Conservation (phyloP, 345 rosid species). For the Murraya paniculata region DNA sequence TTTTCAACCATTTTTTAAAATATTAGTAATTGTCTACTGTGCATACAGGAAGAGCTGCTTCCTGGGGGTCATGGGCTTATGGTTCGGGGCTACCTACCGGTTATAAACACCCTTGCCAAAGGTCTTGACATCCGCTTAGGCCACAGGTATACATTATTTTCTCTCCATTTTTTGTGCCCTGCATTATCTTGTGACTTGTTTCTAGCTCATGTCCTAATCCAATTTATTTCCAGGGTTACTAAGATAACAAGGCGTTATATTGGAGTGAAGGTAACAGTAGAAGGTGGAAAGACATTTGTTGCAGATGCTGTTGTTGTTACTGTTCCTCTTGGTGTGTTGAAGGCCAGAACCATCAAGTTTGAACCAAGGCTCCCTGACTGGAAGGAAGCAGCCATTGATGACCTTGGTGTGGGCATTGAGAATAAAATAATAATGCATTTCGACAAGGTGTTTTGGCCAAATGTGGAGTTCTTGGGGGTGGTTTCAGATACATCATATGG, state of each 20-base stretch:
- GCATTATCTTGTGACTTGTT: not conserved
- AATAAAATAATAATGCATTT: constrained; percentile 82
- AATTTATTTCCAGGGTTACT: constrained; percentile 53
- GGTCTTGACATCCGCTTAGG: constrained; percentile 83
- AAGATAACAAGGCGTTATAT: constrained; percentile 59
- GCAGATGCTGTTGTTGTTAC: constrained; percentile 86
- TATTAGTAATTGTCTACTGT: not conserved
- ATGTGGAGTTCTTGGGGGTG: constrained; percentile 94
- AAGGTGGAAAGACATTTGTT: constrained; percentile 59
- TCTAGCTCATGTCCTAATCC: not conserved
- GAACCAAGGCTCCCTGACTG: constrained; percentile 91
- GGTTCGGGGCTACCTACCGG: constrained; percentile 98
- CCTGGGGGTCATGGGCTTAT: constrained; percentile 98
- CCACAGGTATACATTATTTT: constrained; percentile 52
- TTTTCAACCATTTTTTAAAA: not conserved
- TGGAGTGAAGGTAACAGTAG: constrained; percentile 81
- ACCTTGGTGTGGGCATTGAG: constrained; percentile 90
- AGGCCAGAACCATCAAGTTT: constrained; percentile 56
- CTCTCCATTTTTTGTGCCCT: not conserved
- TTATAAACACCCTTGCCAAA: constrained; percentile 89
- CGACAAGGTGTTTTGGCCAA: constrained; percentile 93
- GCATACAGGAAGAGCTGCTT: constrained; percentile 73
- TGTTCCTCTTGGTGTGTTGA: constrained; percentile 87
- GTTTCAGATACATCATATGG: constrained; percentile 85
- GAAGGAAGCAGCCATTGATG: constrained; percentile 89